Evolutionary conservation across 306 rosid genomes (phyloP).

Genomic region (Alnus glutinosa): DNA sequence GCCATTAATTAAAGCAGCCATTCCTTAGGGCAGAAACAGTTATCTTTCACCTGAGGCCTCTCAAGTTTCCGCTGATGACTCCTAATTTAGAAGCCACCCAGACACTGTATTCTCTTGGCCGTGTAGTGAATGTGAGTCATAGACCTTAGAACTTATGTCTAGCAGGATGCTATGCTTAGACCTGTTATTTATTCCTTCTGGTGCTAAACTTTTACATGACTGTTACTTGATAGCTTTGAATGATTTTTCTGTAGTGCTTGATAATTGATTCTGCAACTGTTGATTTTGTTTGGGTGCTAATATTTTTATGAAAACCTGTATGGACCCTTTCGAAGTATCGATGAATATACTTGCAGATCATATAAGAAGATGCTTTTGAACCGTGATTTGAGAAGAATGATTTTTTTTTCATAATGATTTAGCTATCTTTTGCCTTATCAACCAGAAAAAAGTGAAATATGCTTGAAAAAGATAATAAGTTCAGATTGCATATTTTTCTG

Average conservation of each 20-base stretch:
- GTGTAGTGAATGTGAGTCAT: neutral
- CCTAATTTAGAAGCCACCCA: neutral
- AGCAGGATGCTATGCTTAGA: neutral
- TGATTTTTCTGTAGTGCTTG: neutral
- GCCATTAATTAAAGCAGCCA: neutral
- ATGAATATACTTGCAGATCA: neutral
- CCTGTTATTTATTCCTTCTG: neutral
- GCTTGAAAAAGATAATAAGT: conserved; percentile 1
- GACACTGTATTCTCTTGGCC: neutral
- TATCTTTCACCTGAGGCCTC: neutral
- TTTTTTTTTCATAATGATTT: neutral
- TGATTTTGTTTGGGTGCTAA: neutral
- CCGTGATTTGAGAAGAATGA: neutral
- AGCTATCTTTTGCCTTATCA: neutral
- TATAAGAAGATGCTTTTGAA: neutral
- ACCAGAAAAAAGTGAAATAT: neutral
- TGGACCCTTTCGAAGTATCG: neutral
- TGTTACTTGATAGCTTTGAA: neutral
- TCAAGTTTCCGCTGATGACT: neutral
- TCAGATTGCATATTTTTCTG: neutral
- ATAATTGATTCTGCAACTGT: neutral
- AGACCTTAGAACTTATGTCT: neutral
- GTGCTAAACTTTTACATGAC: too few relatives aligned
- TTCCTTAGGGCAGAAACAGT: neutral
- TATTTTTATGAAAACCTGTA: neutral